Base-by-base conservation (phyloP, 352 stramenopile genomes). In the Pythium insidiosum region DNA sequence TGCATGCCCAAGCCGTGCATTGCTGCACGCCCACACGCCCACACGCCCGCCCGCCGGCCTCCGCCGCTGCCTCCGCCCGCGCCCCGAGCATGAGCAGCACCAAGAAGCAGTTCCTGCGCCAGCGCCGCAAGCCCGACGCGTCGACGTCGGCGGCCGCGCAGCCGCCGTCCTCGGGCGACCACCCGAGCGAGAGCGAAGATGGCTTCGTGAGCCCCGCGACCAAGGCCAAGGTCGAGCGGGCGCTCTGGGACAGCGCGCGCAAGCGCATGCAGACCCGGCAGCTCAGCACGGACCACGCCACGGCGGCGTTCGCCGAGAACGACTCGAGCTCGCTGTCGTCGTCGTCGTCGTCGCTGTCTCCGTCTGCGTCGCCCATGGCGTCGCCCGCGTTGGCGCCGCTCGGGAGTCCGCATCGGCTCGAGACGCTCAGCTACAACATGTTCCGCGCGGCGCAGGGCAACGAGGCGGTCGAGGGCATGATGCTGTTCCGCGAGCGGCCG, bases 401-500 rank as follows among this genome's bases (percentile, higher is more conserved):
- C 28, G 33, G 28, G 25, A 61, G 40, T 30, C 41, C 53, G 24
- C n/a, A n/a, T n/a, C 46, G 46, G 6, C 40, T 46, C 22, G 47
- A 49, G 13, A 56, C 47, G 36, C 47, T 48, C 7, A 53, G 40
- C 41, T 28, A 16, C 47, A 85, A 85, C 53, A 68, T 55, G 45
- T 89, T 91, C 49, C 79, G 79, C 22, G 67, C 65, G 7, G 63
- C 67, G 13, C 64, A 71, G 30, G 68, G 68, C 48, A 72, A 58
- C 24, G 63, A 81, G 13, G 52, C 52, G 19, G 52, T 84, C 22
- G 73, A 89, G 26, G 68, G 75, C 12, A 54, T 84, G 49, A 56
- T 92, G 56, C 47, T 88, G 6, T 92, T 88, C 59, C 71, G 68
- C 10, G 79, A 92, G 47, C 60, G 89, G 58, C 79, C 79, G 33